Conservation (phyloP, 2,329 filamentous ascomycete species). For the Diaporthe aspalathi region DNA sequence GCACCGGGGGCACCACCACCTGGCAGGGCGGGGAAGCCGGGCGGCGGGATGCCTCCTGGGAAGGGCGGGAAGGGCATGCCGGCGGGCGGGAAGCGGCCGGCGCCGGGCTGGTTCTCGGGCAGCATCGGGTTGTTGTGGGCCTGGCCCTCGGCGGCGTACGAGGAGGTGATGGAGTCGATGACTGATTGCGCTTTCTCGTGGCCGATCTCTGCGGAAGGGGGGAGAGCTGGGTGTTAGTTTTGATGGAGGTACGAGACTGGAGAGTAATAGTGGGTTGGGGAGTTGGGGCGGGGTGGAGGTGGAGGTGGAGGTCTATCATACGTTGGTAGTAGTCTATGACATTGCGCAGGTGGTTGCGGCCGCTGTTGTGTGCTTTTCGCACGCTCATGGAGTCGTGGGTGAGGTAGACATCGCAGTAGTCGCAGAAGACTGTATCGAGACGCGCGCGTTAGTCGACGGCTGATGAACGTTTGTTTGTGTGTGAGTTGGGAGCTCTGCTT, state of each 20-base stretch:
- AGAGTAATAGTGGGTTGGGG: no score
- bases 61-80: slow-evolving; percentile 46
- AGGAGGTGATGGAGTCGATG: slow-evolving; percentile 97
- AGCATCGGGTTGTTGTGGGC: slow-evolving; percentile 87
- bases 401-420: slow-evolving; percentile 99
- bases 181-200: slow-evolving; percentile 99
- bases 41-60: slow-evolving; percentile 46
- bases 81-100: slow-evolving; percentile 54
- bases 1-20: neutral
- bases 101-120: slow-evolving; percentile 72
- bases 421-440: slow-evolving; percentile 78
- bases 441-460: slow-evolving; percentile 37
- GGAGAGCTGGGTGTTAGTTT: slow-evolving; percentile 5
- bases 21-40: slow-evolving; percentile 42
- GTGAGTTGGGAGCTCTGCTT: slow-evolving; percentile 52
- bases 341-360: slow-evolving; percentile 95
- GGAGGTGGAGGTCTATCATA: slow-evolving; percentile 53
- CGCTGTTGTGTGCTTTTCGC: slow-evolving; percentile 97
- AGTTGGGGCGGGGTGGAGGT: neutral
- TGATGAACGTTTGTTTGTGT: slow-evolving; percentile 40
- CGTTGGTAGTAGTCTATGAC: slow-evolving; percentile 99
- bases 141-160: slow-evolving; percentile 94
- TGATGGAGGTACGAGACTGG: neutral
- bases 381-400: slow-evolving; percentile 99
- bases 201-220: slow-evolving; percentile 78